Percentiles rank a stretch among this genome's conserved stretches.
phyloP scores from a whole-genome alignment of 352 stramenopile species.

The Globisporangium sylvaticum region DNA sequence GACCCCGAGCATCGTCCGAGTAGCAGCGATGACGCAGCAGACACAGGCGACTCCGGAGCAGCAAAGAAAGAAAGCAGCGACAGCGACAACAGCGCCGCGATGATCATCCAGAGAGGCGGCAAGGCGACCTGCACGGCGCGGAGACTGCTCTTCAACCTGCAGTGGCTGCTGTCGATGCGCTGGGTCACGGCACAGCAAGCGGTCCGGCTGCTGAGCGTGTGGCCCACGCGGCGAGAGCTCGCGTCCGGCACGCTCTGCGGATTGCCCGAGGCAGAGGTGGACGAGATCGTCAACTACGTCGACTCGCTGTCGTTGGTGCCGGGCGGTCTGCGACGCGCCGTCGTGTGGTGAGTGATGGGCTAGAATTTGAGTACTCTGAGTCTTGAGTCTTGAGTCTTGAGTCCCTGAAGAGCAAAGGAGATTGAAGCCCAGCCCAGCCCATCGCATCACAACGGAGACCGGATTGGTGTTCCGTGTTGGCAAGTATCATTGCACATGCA shows the following conservation, averaged over 20 bases:
- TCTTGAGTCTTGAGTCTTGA: not conserved
- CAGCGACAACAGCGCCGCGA: slow-evolving; percentile 14
- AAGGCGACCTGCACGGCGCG: slow-evolving; percentile 51
- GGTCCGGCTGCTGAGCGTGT: slow-evolving; percentile 40
- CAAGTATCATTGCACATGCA: too few species aligned
- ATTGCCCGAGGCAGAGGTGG: slow-evolving; percentile 39
- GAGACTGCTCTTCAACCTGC: slow-evolving; percentile 61
- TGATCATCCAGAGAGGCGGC: slow-evolving; percentile 26
- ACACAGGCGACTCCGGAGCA: not conserved
- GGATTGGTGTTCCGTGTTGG: not conserved
- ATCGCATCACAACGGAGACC: not conserved
- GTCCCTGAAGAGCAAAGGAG: not conserved
- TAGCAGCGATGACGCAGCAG: slow-evolving; percentile 8
- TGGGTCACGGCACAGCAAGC: slow-evolving; percentile 70
- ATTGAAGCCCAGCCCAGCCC: not conserved
- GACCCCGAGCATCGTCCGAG: not conserved
- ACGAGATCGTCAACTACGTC: slow-evolving; percentile 47
- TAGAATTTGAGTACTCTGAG: not conserved
- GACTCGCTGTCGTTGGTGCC: slow-evolving; percentile 44
- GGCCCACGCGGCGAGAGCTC: slow-evolving; percentile 55
- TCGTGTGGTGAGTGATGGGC: not conserved
- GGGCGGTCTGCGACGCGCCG: not conserved
- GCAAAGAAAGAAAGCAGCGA: slow-evolving; percentile 23
- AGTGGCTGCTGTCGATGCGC: slow-evolving; percentile 64
- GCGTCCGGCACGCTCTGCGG: slow-evolving; percentile 47